Evolutionary conservation across 768 basidiomycete species (phyloP).

Genomic region (Pleurotus platypus): DNA sequence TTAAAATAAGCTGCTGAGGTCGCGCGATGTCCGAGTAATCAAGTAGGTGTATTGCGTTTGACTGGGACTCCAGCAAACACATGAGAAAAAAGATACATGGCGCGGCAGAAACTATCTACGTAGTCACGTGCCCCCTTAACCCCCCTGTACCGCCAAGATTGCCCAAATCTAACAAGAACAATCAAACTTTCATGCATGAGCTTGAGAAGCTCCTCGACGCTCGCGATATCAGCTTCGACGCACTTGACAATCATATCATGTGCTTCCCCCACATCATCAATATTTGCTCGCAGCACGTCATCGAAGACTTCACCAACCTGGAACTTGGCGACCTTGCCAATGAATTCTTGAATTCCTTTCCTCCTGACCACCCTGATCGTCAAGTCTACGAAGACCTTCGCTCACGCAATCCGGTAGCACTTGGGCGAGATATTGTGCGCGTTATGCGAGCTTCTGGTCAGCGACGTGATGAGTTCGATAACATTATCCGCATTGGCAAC

Average conservation of each 20-base stretch:
- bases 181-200: conserved; percentile 9
- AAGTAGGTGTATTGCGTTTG: too few relatives aligned
- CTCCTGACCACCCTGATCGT: background rate
- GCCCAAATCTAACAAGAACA: too few relatives aligned
- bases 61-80: too few relatives aligned
- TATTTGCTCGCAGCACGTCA: conserved; percentile 11
- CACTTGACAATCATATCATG: conserved; percentile 8
- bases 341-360: background rate
- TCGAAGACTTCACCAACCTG: conserved; percentile 9
- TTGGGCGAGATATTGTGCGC: conserved; percentile 5
- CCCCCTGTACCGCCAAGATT: too few relatives aligned
- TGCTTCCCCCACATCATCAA: conserved; percentile 21
- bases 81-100: too few relatives aligned
- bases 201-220: background rate
- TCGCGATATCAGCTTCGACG: conserved; percentile 9
- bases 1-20: too few relatives aligned
- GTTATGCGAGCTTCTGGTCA: conserved; percentile 7
- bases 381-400: background rate
- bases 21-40: too few relatives aligned
- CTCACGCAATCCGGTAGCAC: background rate
- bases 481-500: background rate
- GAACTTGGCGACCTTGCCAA: background rate
- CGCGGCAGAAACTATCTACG: too few relatives aligned
- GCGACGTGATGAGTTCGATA: background rate
- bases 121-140: too few relatives aligned